Evolutionary conservation across 2,329 filamentous ascomycete species (phyloP).

Genomic region (Aspergillus fijiensis): DNA sequence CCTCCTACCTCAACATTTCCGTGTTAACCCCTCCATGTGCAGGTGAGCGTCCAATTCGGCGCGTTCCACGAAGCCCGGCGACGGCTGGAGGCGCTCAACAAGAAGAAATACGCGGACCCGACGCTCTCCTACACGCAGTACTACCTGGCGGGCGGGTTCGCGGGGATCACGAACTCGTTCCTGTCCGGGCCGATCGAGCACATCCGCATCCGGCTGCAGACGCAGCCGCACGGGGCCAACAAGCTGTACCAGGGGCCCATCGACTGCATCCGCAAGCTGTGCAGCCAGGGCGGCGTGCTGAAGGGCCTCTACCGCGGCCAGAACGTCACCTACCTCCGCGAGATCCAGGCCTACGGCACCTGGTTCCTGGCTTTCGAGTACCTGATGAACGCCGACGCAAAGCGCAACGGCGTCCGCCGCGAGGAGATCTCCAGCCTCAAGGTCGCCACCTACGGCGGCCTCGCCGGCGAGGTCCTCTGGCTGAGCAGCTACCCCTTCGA

Average conservation of each 20-base stretch:
- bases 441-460: constrained; percentile 85
- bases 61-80: constrained; percentile 92
- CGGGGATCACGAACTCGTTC: constrained; percentile 83
- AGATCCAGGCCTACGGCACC: constrained; percentile 90
- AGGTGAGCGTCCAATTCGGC: constrained; percentile 91
- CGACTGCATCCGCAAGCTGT: constrained; percentile 87
- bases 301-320: constrained; percentile 82
- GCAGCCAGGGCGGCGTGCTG: constrained; percentile 65
- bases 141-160: constrained; percentile 86
- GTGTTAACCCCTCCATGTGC: not conserved
- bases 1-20: not conserved
- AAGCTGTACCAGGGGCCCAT: constrained; percentile 79
- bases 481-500: constrained; percentile 91
- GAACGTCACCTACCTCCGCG: constrained; percentile 79
- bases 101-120: constrained; percentile 42
- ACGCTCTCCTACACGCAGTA: constrained; percentile 79
- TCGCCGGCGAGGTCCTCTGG: constrained; percentile 94
- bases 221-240: constrained; percentile 82
- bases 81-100: constrained; percentile 75
- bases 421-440: constrained; percentile 79
- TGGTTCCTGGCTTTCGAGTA: constrained; percentile 97
- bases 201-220: constrained; percentile 92
- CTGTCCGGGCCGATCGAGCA: constrained; percentile 94
- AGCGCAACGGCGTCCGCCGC: constrained; percentile 71
- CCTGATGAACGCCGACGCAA: constrained; percentile 87